phyloP scores from a whole-genome alignment of 768 basidiomycete genomes.

The Calocybe cyanea region DNA sequence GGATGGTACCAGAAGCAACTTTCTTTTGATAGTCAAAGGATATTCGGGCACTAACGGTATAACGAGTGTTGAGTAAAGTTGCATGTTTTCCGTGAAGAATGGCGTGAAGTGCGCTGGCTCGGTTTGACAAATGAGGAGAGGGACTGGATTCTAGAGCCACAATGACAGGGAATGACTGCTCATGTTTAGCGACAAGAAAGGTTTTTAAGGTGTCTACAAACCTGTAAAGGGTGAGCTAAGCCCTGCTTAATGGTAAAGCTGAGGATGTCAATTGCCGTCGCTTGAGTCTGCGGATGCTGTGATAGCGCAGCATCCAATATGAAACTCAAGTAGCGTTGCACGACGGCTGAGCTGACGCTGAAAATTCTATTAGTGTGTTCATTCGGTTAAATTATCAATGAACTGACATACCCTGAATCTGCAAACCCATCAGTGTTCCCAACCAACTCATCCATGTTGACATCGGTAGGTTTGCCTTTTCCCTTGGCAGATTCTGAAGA shows the following conservation, averaged over 20 bases:
- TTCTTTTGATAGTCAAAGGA: conserved; percentile 84
- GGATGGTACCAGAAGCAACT: conserved; percentile 40
- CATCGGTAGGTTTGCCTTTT: conserved; percentile 41
- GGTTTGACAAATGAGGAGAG: conserved; percentile 51
- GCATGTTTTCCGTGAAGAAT: conserved; percentile 87
- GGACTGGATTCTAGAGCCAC: conserved; percentile 91
- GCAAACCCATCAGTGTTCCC: conserved; percentile 96
- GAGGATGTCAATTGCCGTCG: conserved; percentile 84
- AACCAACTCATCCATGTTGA: conserved; percentile 91
- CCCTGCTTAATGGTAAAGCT: conserved; percentile 94
- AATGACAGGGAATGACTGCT: conserved; percentile 84
- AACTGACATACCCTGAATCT: conserved; percentile 79
- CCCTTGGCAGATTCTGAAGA: conserved; percentile 37
- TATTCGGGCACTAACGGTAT: conserved; percentile 71
- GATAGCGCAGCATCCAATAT: conserved; percentile 83
- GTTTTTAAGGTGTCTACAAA: conserved; percentile 23
- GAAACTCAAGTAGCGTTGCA: conserved; percentile 85
- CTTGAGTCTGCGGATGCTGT: conserved; percentile 64
- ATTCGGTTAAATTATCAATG: background rate
- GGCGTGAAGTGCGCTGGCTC: conserved; percentile 78
- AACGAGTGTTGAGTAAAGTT: conserved; percentile 84
- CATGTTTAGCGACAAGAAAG: background rate
- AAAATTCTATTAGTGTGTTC: conserved; percentile 1
- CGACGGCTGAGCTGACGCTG: conserved; percentile 91
- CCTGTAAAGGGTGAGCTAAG: conserved; percentile 90